Base-by-base conservation (phyloP, 768 basidiomycete species). In the Termitomyces sp. region DNA sequence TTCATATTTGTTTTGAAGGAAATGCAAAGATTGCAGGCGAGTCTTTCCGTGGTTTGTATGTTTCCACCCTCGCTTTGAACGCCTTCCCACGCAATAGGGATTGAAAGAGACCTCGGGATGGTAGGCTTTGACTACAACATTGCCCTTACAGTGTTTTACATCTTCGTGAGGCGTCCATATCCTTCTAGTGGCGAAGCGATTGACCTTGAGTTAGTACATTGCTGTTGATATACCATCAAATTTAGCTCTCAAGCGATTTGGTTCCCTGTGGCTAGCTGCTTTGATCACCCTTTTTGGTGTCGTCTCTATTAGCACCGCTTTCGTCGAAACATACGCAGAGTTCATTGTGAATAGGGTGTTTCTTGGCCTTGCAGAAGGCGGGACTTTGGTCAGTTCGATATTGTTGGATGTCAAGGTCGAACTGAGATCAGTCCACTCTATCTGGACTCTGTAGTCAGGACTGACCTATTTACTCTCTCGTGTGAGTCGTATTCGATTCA, bases 91-190 rank as follows among this genome's bases (percentile, higher is more conserved):
- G 7, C 5, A 21, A 50, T 26, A 65, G 64, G 64, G 17, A 61
- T 72, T 34, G 70, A 71, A 53, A 65, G 65, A 53, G 71, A 72
- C 54, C 66, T 72, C 6, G 67, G 68, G 17, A 69, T 72, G 68
- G 54, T 51, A 6, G 70, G 70, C 4, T 69, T 68, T 43, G 69
- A 72, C 50, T 72, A 70, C 45, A 71, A 73, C 50, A 64, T 70
- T 32, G 68, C 70, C 12, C 61, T 73, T 4, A 72, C 72, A 8
- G 51, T 71, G 11, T 72, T 73, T 58, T 73, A 72, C 44, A 57
- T 70, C 48, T 65, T 63, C 37, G 64, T 63, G 28, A 41, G 54
- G 45, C 22, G 4, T 30, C 5, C 17, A 34, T n/a, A 28, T 28
- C 6, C 51, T 5, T 30, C 21, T 21, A 26, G 4, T 32, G 14